Evolutionary conservation across 305 asterid genomes (phyloP), one percentile per base, ranked within the genome.

Genomic region (Fraxinus latifolia): DNA sequence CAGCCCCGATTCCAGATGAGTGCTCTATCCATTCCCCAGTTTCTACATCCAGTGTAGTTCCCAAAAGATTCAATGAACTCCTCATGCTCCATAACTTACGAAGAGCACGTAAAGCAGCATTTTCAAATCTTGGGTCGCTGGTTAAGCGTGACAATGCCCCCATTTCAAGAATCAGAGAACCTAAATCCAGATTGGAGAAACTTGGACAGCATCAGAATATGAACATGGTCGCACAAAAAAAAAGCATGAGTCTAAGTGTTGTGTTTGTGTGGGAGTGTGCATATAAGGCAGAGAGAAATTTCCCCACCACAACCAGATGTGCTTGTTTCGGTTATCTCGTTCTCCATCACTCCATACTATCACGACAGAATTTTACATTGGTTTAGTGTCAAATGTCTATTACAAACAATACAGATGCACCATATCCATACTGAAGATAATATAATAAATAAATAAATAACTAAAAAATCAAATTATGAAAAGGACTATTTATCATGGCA

Each of bases 41-140:
- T 87, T 83, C 85, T 80, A 95, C 94, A 88, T 95, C 98, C 84
- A 95, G 92, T 34, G 97, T 95, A 23, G 98, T 94, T 62, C 99
- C 99, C 80, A 95, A 84, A 84, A 94, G 98, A 89, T 95, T 93
- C 85, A 95, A 84, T 77, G 99, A 92, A 84, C 97, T 95, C 83
- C 99, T 91, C 98, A 94, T 94, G 87, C 98, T 90, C 99, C 99
- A 95, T 83, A 95, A 81, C 88, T 93, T 95, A 82, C 97, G 97
- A 74, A 95, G 90, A 80, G 99, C 98, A 82, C 84, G 93, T 85
- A 94, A 87, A 85, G 99, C 96, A 81, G 94, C 98, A 78, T 89
- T 86, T 83, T 94, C 99, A 83, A 92, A 95, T 89, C 91, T 89
- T 78, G 98, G 90, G 83, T 95, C 98, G 50, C 99, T 96, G 27